Percentiles rank a stretch among this genome's conserved stretches.
Conservation (phyloP, 257 asterid genomes). For the Nicotiana undulata region DNA sequence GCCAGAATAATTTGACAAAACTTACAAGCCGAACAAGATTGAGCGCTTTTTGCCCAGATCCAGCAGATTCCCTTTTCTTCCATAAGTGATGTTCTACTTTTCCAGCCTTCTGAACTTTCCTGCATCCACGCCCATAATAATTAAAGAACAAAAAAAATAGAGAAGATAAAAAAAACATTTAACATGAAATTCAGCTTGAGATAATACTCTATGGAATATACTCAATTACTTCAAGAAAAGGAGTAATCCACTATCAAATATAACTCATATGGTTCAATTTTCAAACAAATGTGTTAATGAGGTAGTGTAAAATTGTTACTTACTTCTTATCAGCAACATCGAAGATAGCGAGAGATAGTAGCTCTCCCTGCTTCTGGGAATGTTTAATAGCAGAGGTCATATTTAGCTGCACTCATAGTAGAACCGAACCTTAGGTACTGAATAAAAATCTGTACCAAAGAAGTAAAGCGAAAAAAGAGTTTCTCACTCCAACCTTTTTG, state of each 20-base stretch:
- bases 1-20: not conserved
- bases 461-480: not conserved
- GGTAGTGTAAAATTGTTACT: not conserved
- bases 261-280: not conserved
- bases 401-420: constrained; percentile 17
- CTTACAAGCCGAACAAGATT: constrained; percentile 65
- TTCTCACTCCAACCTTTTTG: constrained; percentile 28
- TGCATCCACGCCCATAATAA: constrained; percentile 16
- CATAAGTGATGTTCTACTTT: constrained; percentile 81
- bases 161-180: not conserved
- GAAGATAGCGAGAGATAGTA: constrained; percentile 12
- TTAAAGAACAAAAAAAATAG: not conserved
- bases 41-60: constrained; percentile 80
- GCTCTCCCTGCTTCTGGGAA: constrained; percentile 14
- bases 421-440: not conserved
- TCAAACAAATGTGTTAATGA: not conserved
- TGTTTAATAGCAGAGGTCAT: constrained; percentile 14
- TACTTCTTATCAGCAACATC: constrained; percentile 29
- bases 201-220: not conserved
- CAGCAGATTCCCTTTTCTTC: constrained; percentile 69
- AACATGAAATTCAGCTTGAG: not conserved
- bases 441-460: not conserved
- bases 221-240: not conserved
- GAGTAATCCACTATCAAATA: not conserved
- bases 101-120: constrained; percentile 35